These are phyloP conservation scores for Chaetomium sp. DNA, from an alignment of 2,329 filamentous ascomycete species.

Conservation along the genomic window DNA sequence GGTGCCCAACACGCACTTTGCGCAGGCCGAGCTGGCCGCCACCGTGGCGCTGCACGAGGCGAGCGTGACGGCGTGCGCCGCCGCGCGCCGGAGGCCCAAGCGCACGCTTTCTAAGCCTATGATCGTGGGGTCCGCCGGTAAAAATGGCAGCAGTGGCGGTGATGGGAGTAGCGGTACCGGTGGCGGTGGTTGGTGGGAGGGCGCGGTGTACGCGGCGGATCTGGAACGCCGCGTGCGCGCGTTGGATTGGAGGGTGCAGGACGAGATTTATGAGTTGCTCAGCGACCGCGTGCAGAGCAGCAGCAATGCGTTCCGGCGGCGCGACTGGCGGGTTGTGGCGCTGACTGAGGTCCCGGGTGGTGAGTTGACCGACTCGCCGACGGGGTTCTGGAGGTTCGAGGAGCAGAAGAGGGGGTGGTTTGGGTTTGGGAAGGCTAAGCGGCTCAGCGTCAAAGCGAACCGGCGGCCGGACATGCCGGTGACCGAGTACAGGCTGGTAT, in stretches of 20 bases:
- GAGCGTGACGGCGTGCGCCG: not conserved
- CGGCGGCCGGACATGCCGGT: conserved; percentile 18
- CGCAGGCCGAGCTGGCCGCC: conserved; percentile 25
- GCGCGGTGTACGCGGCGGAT: conserved; percentile 17
- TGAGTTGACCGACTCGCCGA: conserved; percentile 29
- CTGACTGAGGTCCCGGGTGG: conserved; percentile 27
- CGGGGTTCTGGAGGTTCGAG: not conserved
- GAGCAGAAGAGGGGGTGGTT: not conserved
- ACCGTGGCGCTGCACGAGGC: conserved; percentile 15
- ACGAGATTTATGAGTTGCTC: conserved; percentile 33
- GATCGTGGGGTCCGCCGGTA: not conserved
- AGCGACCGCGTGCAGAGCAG: conserved; percentile 31
- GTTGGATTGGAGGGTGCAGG: conserved; percentile 33
- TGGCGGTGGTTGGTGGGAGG: not conserved
- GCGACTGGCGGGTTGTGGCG: conserved; percentile 32
- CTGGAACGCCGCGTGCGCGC: conserved; percentile 27
- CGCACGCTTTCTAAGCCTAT: conserved; percentile 1
- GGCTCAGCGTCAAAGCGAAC: not conserved
- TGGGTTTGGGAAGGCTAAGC: not conserved
- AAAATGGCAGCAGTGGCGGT: not conserved
- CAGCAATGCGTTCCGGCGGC: conserved; percentile 27
- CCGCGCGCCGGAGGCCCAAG: not conserved
- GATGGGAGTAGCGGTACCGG: not conserved
- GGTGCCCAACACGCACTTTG: conserved; percentile 31
- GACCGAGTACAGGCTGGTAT: conserved; percentile 31